These are phyloP conservation scores for Toxicodendron radicans DNA, from an alignment of 345 rosid species.

Conservation along the genomic window DNA sequence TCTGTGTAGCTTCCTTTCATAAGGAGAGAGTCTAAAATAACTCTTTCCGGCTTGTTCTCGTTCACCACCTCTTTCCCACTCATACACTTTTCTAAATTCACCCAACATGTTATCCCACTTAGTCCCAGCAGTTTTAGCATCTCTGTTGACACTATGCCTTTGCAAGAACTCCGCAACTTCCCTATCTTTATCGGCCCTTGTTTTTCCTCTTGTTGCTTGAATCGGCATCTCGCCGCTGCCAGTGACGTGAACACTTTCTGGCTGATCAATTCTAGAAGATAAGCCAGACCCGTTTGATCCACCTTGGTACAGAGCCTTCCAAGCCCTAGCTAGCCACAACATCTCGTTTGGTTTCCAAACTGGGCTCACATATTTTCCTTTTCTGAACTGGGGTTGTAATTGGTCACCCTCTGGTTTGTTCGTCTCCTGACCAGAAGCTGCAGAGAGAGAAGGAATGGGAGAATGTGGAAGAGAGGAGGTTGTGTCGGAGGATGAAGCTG, in stretches of 20 bases:
- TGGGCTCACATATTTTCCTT: slow-evolving; percentile 96
- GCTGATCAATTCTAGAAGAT: slow-evolving; percentile 33
- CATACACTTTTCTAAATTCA: slow-evolving; percentile 89
- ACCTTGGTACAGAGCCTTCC: slow-evolving; percentile 82
- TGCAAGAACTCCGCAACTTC: slow-evolving; percentile 91
- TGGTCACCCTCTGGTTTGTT: slow-evolving; percentile 50
- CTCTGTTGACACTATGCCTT: slow-evolving; percentile 77
- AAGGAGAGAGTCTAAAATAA: slow-evolving; percentile 93
- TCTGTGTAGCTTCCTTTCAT: slow-evolving; percentile 79
- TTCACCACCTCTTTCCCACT: slow-evolving; percentile 89
- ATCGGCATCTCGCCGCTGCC: slow-evolving; percentile 32
- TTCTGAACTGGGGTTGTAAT: slow-evolving; percentile 66
- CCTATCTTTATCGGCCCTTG: slow-evolving; percentile 89
- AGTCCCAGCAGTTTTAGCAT: slow-evolving; percentile 93
- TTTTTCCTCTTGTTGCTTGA: slow-evolving; percentile 62
- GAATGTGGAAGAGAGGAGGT: slow-evolving; percentile 77
- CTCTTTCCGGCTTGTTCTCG: slow-evolving; percentile 79
- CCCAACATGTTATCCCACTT: slow-evolving; percentile 99
- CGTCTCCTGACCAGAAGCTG: slow-evolving; percentile 51
- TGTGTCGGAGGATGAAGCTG: slow-evolving; percentile 82
- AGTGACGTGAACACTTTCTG: slow-evolving; percentile 18
- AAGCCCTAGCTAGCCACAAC: slow-evolving; percentile 94
- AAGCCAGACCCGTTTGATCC: slow-evolving; percentile 40
- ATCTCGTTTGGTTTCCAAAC: slow-evolving; percentile 99
- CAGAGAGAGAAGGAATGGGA: slow-evolving; percentile 49